A percentile compares a stretch with the other conserved stretches of the same genome.
Evolutionary conservation across 805 yeast genomes (phyloP).

Genomic region (Metschnikowia lunata): DNA sequence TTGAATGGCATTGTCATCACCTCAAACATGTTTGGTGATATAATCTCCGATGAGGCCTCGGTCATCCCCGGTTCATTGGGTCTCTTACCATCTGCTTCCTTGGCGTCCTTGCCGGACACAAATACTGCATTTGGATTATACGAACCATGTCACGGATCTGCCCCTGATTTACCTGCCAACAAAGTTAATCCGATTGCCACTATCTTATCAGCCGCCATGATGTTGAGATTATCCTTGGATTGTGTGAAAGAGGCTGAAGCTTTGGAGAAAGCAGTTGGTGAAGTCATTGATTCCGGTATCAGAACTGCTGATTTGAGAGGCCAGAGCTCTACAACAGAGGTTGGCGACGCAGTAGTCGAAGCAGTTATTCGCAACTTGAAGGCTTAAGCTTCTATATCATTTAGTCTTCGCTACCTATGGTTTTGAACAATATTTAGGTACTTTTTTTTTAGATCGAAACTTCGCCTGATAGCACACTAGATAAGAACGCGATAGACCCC

Average conservation of each 20-base stretch:
- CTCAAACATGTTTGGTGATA: conserved; percentile 97
- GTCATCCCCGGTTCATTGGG: conserved; percentile 98
- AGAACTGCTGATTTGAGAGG: conserved; percentile 94
- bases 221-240: conserved; percentile 87
- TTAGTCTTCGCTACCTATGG: no score
- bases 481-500: conserved; percentile 30
- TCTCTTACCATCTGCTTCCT: conserved; percentile 90
- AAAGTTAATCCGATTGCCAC: conserved; percentile 96
- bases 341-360: conserved; percentile 87
- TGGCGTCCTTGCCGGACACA: conserved; percentile 94
- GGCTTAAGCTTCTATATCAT: conserved; percentile 5
- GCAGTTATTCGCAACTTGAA: conserved; percentile 57
- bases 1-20: conserved; percentile 92
- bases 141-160: conserved; percentile 98
- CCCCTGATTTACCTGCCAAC: conserved; percentile 85
- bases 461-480: conserved; percentile 29
- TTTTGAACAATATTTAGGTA: no score
- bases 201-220: conserved; percentile 93
- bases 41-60: conserved; percentile 95
- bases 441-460: conserved; percentile 2
- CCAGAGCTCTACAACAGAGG: conserved; percentile 74
- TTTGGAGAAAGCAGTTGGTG: conserved; percentile 80
- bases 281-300: conserved; percentile 75
- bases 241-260: conserved; percentile 81
- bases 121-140: conserved; percentile 93